Evolutionary conservation across 805 yeast genomes (phyloP), one percentile per base, ranked within the genome.

Genomic region (Myxozyma sirexii): DNA sequence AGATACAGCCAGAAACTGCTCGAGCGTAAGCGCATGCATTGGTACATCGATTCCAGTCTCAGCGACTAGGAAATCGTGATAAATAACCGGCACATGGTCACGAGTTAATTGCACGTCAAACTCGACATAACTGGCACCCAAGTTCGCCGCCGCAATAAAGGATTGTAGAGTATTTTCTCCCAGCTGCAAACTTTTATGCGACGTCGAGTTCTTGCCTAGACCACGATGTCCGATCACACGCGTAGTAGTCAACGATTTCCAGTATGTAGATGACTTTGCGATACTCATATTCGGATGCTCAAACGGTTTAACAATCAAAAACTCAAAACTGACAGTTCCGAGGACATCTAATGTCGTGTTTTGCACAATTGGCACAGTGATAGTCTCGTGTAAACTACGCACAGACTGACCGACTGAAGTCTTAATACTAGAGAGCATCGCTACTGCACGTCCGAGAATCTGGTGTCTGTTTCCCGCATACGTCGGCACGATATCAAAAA

Each of bases 201-300:
- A 80, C 58, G 84, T 80, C 53, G 82, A 80, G 74, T 93, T 93
- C 77, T 91, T 92, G 66, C 98, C 98, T 64, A 90, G 78, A 4
- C 98, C 98, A 69, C 98, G 82, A 74, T 93, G 98, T 1, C 98
- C 98, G 74, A 93, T 93, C 26, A 93, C 96, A 60, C 97, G 80
- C 1, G 97, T 89, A 0, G 93, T 82, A 3, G 88, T 91, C 56
- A 90, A 77, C 13, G 94, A 90, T 69, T 88, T 89, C 97, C 97
- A 93, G 75, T 91, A 92, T 1, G 94, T 86, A 54, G 88, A 87
- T 0, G 90, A 82, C 67, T 87, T 63, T 74, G 72, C 73, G n/a
- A 87, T 74, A 10, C 81, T 80, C 84, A 87, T 83, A 42, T 82
- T 80, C 7, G 85, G 84, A 71, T 90, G 96, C 38, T 71, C 70